Percentiles rank a stretch among this genome's conserved stretches.
Conservation (phyloP, 1,139 yeast species). For the Groenewaldozyma auringiensis region DNA sequence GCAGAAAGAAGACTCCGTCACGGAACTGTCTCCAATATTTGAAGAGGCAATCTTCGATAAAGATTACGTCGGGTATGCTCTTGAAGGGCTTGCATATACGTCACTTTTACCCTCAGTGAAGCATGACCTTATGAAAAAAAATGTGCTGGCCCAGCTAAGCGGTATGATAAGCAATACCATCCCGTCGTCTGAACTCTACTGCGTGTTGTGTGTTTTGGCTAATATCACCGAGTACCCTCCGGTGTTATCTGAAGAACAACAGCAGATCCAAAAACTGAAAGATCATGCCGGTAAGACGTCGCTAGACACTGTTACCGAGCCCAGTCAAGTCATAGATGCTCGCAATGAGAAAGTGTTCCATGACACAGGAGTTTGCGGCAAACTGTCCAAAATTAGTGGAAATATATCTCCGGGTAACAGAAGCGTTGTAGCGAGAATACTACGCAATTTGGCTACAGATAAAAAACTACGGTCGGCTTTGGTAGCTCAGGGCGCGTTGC, state of each 20-base stretch:
- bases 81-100: slow-evolving; percentile 36
- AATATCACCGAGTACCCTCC: slow-evolving; percentile 30
- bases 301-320: slow-evolving; percentile 14
- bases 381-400: slow-evolving; percentile 23
- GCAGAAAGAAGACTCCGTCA: slow-evolving; percentile 19
- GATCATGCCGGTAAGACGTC: slow-evolving; percentile 27
- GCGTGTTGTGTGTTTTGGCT: slow-evolving; percentile 27
- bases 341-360: slow-evolving; percentile 24
- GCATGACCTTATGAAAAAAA: background rate
- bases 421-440: slow-evolving; percentile 23
- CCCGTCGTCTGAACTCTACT: slow-evolving; percentile 20
- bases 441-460: slow-evolving; percentile 30
- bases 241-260: slow-evolving; percentile 27
- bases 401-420: slow-evolving; percentile 18
- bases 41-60: slow-evolving; percentile 20
- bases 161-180: slow-evolving; percentile 19
- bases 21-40: slow-evolving; percentile 25
- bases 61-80: slow-evolving; percentile 21
- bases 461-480: slow-evolving; percentile 23
- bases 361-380: slow-evolving; percentile 24
- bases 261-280: slow-evolving; percentile 25
- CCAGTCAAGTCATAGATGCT: slow-evolving; percentile 20
- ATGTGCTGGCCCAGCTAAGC: slow-evolving; percentile 15
- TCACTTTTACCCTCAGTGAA: slow-evolving; percentile 28
- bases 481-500: slow-evolving; percentile 32